These are phyloP conservation scores for Rhizoclosmatium sp. DNA, from an alignment of 192 early-diverging fungal species.

Conservation along the genomic window DNA sequence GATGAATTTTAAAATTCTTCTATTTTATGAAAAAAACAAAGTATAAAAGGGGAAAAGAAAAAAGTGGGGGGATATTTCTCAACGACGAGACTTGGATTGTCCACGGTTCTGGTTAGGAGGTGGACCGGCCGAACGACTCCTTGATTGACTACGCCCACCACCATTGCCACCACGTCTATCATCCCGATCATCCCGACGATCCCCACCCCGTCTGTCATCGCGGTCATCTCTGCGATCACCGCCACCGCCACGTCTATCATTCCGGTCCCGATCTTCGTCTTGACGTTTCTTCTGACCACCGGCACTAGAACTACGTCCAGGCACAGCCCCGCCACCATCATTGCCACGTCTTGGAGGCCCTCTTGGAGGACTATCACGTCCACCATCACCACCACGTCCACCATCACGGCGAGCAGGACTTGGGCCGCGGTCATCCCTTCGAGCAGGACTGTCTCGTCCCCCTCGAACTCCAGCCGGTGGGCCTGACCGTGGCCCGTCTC, in stretches of 20 bases:
- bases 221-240: not conserved
- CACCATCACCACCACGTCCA: not conserved
- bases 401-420: not conserved
- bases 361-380: not conserved
- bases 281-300: not conserved
- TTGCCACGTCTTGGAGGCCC: not conserved
- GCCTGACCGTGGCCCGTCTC: too few relatives aligned
- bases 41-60: not conserved
- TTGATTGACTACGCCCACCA: not conserved
- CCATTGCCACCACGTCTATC: not conserved
- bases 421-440: too few relatives aligned
- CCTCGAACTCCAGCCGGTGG: too few relatives aligned
- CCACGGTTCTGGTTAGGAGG: too few relatives aligned
- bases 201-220: not conserved
- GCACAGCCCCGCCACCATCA: not conserved
- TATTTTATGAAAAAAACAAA: slow-evolving; percentile 3
- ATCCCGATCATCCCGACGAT: not conserved
- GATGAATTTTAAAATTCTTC: not conserved
- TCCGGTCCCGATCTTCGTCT: not conserved
- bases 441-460: too few relatives aligned
- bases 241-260: not conserved
- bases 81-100: too few relatives aligned
- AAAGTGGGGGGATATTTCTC: not conserved
- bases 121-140: too few relatives aligned
- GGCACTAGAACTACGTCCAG: not conserved